Evolutionary conservation across 23 red algal species (phyloP).

Genomic region (Gracilaria gracilis): DNA sequence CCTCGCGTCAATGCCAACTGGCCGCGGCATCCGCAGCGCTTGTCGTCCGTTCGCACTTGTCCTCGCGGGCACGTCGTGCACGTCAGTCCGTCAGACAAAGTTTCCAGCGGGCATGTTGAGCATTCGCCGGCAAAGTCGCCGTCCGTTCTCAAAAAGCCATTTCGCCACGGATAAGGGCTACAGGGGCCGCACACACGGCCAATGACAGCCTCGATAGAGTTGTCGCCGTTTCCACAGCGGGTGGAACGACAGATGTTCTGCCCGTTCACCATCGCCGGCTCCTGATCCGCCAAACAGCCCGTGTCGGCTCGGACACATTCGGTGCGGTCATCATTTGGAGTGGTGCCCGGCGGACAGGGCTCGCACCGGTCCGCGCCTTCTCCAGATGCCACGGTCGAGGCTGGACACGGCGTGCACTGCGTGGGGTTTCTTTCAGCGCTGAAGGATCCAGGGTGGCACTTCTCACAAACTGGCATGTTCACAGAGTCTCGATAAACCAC

Average conservation of each 20-base stretch:
- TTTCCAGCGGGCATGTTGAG: not conserved
- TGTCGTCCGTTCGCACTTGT: not conserved
- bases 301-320: not conserved
- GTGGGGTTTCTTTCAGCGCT: not conserved
- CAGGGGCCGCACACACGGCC: constrained; percentile 9
- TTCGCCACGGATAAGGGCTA: not conserved
- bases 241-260: constrained; percentile 19
- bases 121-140: not conserved
- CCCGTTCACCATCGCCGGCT: constrained; percentile 4
- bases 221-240: not conserved
- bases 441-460: constrained; percentile 11
- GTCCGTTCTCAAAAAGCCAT: not conserved
- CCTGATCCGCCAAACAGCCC: not conserved
- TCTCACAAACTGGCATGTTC: not conserved
- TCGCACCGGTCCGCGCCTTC: not conserved
- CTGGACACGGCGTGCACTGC: constrained; percentile 8
- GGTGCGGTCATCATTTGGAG: not conserved
- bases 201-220: not conserved
- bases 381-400: not conserved
- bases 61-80: constrained; percentile 16
- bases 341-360: not conserved
- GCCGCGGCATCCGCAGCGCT: not conserved
- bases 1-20: not conserved
- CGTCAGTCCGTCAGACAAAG: not conserved
- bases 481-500: not conserved